phyloP scores from a whole-genome alignment of 306 rosid genomes.

The Oxytropis ochrocephala region DNA sequence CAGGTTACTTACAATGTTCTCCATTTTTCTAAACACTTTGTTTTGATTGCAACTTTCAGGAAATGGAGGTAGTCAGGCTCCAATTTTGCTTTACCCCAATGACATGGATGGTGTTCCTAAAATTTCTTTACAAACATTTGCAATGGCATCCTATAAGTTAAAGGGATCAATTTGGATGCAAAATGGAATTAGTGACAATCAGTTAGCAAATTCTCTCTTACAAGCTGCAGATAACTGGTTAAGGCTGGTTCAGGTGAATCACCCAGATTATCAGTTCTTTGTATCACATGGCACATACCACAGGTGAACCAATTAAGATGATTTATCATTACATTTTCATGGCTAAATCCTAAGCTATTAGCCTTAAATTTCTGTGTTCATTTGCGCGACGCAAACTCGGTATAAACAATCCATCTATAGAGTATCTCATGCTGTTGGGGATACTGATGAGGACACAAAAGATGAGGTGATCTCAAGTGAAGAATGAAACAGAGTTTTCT shows the following conservation, averaged over 20 bases:
- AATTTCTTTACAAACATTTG: conserved; percentile 55
- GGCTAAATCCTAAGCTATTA: conserved; percentile 18
- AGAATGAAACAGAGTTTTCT: conserved; percentile 13
- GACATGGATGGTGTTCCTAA: conserved; percentile 51
- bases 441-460: conserved; percentile 17
- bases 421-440: conserved; percentile 17
- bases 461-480: not conserved
- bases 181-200: conserved; percentile 45
- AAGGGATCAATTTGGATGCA: conserved; percentile 67
- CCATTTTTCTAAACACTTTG: not conserved
- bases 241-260: conserved; percentile 58
- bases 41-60: conserved; percentile 30
- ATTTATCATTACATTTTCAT: conserved; percentile 12
- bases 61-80: conserved; percentile 39
- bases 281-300: conserved; percentile 43
- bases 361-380: conserved; percentile 28
- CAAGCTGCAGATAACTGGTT: conserved; percentile 78
- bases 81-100: conserved; percentile 47
- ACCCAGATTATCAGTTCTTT: conserved; percentile 83
- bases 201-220: conserved; percentile 46
- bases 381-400: conserved; percentile 10
- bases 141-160: conserved; percentile 75
- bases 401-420: conserved; percentile 11
- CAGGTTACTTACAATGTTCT: too few relatives aligned
- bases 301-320: conserved; percentile 37